phyloP scores from a whole-genome alignment of 106 monocot species.

The Dioscorea zingiberensis region DNA sequence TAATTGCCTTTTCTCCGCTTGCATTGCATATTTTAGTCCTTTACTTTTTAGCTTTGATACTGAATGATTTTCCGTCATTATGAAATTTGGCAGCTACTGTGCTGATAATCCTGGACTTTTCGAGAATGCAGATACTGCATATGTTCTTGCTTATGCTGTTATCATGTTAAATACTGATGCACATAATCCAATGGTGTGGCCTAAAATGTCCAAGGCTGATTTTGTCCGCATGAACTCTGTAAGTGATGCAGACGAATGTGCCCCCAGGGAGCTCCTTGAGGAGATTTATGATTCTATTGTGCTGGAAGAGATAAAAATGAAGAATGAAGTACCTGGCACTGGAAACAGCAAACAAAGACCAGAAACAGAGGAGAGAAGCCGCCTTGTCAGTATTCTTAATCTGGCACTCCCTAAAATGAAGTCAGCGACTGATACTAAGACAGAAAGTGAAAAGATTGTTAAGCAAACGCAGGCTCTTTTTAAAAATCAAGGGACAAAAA shows the following conservation, averaged over 20 bases:
- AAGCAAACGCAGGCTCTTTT: conserved; percentile 84
- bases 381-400: conserved; percentile 83
- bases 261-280: conserved; percentile 85
- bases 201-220: conserved; percentile 96
- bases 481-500: conserved; percentile 76
- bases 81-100: conserved; percentile 78
- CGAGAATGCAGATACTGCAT: conserved; percentile 92
- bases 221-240: conserved; percentile 78
- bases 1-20: conserved; percentile 10
- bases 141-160: conserved; percentile 95
- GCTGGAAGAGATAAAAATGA: conserved; percentile 94
- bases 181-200: conserved; percentile 94
- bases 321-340: conserved; percentile 33
- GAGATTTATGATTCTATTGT: conserved; percentile 94
- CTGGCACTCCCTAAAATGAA: conserved; percentile 79
- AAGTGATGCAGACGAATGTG: conserved; percentile 69
- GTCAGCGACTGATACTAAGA: conserved; percentile 63
- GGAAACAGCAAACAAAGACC: conserved; percentile 42
- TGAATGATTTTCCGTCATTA: not conserved
- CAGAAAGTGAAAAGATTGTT: conserved; percentile 66
- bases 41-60: not conserved
- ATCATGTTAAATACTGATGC: conserved; percentile 99
- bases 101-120: conserved; percentile 87
- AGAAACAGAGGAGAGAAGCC: conserved; percentile 68
- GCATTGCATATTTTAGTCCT: not conserved